Base-by-base conservation (phyloP, 2,329 filamentous ascomycete genomes). In the Byssochlamys sp. region DNA sequence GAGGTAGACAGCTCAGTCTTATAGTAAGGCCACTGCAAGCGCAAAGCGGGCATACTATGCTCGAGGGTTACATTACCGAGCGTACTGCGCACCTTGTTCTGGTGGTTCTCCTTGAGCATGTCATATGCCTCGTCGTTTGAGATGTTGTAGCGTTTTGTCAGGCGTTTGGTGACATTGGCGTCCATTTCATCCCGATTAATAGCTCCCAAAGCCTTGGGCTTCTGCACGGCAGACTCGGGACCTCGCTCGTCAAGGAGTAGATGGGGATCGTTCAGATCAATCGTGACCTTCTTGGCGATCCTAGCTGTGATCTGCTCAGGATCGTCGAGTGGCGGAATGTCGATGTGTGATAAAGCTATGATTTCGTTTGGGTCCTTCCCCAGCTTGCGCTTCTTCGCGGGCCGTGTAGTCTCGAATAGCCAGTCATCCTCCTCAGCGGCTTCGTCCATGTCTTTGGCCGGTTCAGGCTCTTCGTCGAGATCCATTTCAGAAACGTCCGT, bases 41-140 rank as follows among this genome's bases (percentile, higher is more conserved):
- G 91, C 67, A 92, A 80, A 10, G 94, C 94, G 14, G 94, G 92
- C 79, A 96, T 80, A 72, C 89, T 91, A 75, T 99, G 94, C 71
- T 99, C 94, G 49, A 99, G 86, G n/a, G 88, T 86, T 61, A 96
- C 84, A 68, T 91, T 92, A 52, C 91, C 90, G 60, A 99, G 83
- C 1, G 90, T 95, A 55, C 91, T 94, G 63, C 94, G 86, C 60
- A 99, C 89, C 74, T 96, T 97, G 80, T 90, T 91, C 75, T 95
- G 90, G 68, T 95, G 91, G 68, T 96, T 97, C 73, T 96, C 91
- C 74, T 97, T 97, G 51, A 99, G 82, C 59, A 91, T 84, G 68
- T 97, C 91, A 71, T 99, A 99, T 1, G 91, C 91, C 59, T 94
- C 88, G 67, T 99, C 94, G 62, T 97, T 97, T 29, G 91, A 96